Conservation (phyloP, 305 asterid species). For the Ajuga reptans region DNA sequence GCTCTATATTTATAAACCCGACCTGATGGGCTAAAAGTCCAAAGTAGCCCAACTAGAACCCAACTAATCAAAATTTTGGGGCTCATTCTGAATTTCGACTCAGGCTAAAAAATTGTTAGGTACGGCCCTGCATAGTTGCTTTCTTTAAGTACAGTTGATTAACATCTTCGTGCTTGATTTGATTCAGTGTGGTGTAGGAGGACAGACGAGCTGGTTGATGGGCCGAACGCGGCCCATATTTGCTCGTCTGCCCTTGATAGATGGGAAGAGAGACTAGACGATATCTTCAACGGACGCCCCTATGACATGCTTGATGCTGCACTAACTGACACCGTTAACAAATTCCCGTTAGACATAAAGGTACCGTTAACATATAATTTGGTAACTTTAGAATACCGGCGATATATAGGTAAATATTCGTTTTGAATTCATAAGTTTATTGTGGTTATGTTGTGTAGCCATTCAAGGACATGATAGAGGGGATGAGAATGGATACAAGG, state of each 20-base stretch:
- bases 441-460: constrained; percentile 31
- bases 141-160: too few relatives aligned
- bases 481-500: constrained; percentile 74
- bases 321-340: constrained; percentile 51
- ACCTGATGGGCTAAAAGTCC: too few relatives aligned
- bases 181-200: constrained; percentile 78
- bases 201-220: constrained; percentile 77
- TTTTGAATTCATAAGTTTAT: too few relatives aligned
- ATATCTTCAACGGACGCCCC: constrained; percentile 61
- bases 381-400: too few relatives aligned
- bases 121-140: too few relatives aligned
- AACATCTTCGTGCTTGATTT: background rate
- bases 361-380: constrained; percentile 22
- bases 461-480: constrained; percentile 79
- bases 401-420: too few relatives aligned
- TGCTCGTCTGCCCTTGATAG: constrained; percentile 52
- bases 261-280: constrained; percentile 71
- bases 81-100: too few relatives aligned
- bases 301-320: constrained; percentile 76
- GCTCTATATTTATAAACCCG: too few relatives aligned
- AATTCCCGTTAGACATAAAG: constrained; percentile 68
- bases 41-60: too few relatives aligned
- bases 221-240: constrained; percentile 52
- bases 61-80: too few relatives aligned
- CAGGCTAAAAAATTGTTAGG: too few relatives aligned